Conservation (phyloP, 148 eudicot genomes). For the Diospyros lotus region DNA sequence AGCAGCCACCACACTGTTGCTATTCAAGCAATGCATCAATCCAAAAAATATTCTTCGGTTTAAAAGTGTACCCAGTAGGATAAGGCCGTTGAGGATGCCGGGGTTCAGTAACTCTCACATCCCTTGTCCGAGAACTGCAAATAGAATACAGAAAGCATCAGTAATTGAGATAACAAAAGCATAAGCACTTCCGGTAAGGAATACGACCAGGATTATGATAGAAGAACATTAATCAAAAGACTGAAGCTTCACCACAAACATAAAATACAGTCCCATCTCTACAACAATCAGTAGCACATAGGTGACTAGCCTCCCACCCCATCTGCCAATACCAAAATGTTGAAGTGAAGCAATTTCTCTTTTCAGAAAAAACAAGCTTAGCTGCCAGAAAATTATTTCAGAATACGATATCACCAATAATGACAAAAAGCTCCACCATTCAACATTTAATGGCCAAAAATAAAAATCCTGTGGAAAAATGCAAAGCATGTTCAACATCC, state of each 20-base stretch:
- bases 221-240: not conserved
- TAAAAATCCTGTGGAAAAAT: too few relatives aligned
- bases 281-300: not conserved
- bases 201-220: not conserved
- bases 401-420: too few relatives aligned
- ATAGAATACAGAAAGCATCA: not conserved
- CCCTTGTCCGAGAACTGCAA: constrained; percentile 23
- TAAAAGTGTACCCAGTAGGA: constrained; percentile 24
- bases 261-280: not conserved
- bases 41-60: not conserved
- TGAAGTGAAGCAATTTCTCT: not conserved
- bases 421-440: too few relatives aligned
- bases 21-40: not conserved
- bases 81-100: constrained; percentile 12
- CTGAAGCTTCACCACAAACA: not conserved
- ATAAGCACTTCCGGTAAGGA: not conserved
- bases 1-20: not conserved
- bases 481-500: too few relatives aligned
- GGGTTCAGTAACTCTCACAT: constrained; percentile 12
- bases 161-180: not conserved
- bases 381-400: too few relatives aligned
- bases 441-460: too few relatives aligned
- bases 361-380: not conserved
- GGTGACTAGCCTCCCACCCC: too few relatives aligned
- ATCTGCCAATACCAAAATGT: too few relatives aligned